Base-by-base conservation (phyloP, 805 yeast genomes). In the Saccharomycopsis sp. region DNA sequence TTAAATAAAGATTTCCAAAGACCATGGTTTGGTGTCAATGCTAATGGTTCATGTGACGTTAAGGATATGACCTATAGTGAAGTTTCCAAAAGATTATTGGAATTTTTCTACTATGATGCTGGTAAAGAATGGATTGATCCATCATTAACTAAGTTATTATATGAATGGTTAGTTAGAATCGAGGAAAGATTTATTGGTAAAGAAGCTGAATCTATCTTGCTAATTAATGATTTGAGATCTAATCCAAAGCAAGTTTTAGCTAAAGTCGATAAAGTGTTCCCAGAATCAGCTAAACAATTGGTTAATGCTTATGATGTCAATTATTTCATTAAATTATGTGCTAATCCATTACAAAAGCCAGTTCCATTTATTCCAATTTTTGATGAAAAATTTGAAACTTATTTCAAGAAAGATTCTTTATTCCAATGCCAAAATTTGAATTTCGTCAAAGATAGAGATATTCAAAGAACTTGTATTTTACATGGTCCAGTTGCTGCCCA, bases 401-500 rank as follows among this genome's bases (percentile, higher is more conserved):
- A 85, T 77, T 93, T 93, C 79, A 93, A 93, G 79, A 93, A 93
- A 72, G 99, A 93, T 67, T 90, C 97, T 24, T 74, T 93, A 64
- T 93, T 98, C 98, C 99, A 93, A 75, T 85, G 96, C 20, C 97
- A 93, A 72, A 90, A 86, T 63, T 76, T 93, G 61, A 97, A 88
- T 63, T 85, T 97, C 49, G 97, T 93, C 61, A 89, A 86, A 54
- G 97, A 75, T 55, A 87, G 84, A 59, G 99, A 93, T 63, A 97
- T 93, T 51, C 89, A 89, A 67, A 84, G 98, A 75, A 90, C 97
- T n/a, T 94, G 98, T 84, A 88, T 93, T 55, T 75, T 93, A 59
- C 96, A 88, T 59, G 97, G 98, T 57, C 99, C 99, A 42, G 97
- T 93, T 55, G 95, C 99, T 57, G 96, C 96, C 56, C 88, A 81